Base-by-base conservation (phyloP, 805 yeast species). In the Debaryomyces prosopidis region DNA sequence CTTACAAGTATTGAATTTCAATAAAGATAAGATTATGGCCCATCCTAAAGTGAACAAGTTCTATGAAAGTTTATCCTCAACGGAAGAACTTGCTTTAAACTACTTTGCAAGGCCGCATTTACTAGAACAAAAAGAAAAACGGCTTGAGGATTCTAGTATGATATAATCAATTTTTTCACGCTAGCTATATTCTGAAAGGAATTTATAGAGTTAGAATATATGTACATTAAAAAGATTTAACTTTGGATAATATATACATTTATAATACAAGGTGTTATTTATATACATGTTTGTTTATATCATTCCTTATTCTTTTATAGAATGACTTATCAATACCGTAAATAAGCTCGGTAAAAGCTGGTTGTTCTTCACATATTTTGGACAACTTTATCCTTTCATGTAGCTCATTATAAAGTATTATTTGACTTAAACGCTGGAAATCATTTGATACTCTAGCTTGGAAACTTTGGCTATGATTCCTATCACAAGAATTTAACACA, bases 1-100 rank as follows among this genome's bases (percentile, higher is more conserved):
- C 0, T 71, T 94, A 20, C 96, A 89, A 56, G 87, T 94, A 2
- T 63, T 81, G 43, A 85, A 89, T 54, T 94, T 94, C 62, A 73
- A 81, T 44, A 77, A 75, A 28, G 57, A 61, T 1, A 83, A 80
- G 57, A 88, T 94, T 12, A 73, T 65, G 57, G 87, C 92, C 0
- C 89, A 90, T 65, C 73, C 74, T 1, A 79, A 75, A 51, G 99
- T 94, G 2, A 72, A 74, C 15, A 72, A 76, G 9, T 94, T 92
- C 57, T 94, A 94, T 60, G 51, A 68, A 10, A 65, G 75, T 0
- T 65, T 86, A 49, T 55, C 68, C 17, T 59, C 72, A 5, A 68
- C 71, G 1, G 69, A 64, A 15, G 67, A 68, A 39, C 34, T 36
- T 9, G 30, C 46, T 2, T 19, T 11, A 4, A 36, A 36, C 3